These are phyloP conservation scores for Scutellaria minor DNA, from an alignment of 257 asterid genomes.

Conservation along the genomic window DNA sequence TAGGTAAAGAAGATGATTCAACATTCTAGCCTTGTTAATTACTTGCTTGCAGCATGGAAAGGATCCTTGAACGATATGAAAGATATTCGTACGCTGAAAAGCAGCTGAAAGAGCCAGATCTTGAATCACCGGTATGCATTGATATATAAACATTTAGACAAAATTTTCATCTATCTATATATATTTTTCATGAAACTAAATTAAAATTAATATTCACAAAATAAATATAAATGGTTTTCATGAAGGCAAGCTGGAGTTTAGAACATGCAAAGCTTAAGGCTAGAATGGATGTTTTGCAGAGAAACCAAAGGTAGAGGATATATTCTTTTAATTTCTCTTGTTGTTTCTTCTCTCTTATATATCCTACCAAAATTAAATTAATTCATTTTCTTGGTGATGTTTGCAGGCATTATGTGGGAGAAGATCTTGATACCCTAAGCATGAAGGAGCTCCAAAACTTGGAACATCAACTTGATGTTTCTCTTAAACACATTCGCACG, in stretches of 20 bases:
- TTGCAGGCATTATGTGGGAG: conserved; percentile 82
- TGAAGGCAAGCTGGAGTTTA: conserved; percentile 57
- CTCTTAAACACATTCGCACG: conserved; percentile 76
- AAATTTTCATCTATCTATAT: too few species aligned
- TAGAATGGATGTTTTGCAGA: conserved; percentile 76
- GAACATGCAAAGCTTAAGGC: conserved; percentile 91
- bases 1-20: neutral
- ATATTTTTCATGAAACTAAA: too few species aligned
- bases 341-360: too few species aligned
- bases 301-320: conserved; percentile 52
- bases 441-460: conserved; percentile 82
- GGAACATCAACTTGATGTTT: conserved; percentile 80
- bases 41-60: conserved; percentile 68
- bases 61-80: conserved; percentile 82
- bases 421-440: conserved; percentile 63
- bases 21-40: neutral
- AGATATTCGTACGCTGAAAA: conserved; percentile 72
- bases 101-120: conserved; percentile 52
- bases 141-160: neutral
- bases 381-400: neutral
- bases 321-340: neutral
- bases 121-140: conserved; percentile 56
- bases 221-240: neutral
- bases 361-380: too few species aligned
- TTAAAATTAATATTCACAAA: neutral